Evolutionary conservation across 305 asterid species (phyloP), one percentile per base, ranked within the genome.

Genomic region (Solanum hybrid): DNA sequence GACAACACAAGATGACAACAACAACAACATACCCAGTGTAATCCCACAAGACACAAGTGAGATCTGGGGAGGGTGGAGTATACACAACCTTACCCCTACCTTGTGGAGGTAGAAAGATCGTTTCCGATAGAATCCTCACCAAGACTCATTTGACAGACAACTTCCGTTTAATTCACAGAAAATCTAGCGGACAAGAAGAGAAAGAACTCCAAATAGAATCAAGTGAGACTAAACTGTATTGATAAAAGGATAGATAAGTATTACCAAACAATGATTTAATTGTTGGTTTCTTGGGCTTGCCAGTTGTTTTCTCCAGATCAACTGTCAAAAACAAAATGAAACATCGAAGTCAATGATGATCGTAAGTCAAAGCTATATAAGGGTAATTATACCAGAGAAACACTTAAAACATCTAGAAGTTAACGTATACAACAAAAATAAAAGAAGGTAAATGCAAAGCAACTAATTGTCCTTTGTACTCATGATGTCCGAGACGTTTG

Each of bases 241-340:
- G 32, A 75, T 29, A 51, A 7, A 39, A 33, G 39, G 39, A 77
- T 27, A 38, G 31, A 88, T 0, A 88, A 72, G 89, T 31, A 75
- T 33, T 90, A 90, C 91, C 91, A 87, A 90, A 90, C 51, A 86
- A 78, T 79, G 90, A 32, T 45, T 88, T 90, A 45, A 90, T 85
- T 10, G 92, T 90, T 41, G 92, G 92, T 86, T 88, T 90, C 89
- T 83, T 90, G 20, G 92, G 80, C 72, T 88, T 88, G 87, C 33
- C 75, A 72, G 37, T 88, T 13, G 89, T 88, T 77, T 90, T 90
- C 90, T 90, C 86, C 89, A 90, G 87, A 76, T 90, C 90, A 82
- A 87, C 91, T 90, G 79, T 65, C 51, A 31, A 39, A 22, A 86
- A 38, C 37, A 75, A 89, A 81, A 82, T 0, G n/a, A 89, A 10